A percentile compares a stretch with the other conserved stretches of the same genome.
Evolutionary conservation across 2,329 filamentous ascomycete species (phyloP).

Genomic region (Cladosporium sp.): DNA sequence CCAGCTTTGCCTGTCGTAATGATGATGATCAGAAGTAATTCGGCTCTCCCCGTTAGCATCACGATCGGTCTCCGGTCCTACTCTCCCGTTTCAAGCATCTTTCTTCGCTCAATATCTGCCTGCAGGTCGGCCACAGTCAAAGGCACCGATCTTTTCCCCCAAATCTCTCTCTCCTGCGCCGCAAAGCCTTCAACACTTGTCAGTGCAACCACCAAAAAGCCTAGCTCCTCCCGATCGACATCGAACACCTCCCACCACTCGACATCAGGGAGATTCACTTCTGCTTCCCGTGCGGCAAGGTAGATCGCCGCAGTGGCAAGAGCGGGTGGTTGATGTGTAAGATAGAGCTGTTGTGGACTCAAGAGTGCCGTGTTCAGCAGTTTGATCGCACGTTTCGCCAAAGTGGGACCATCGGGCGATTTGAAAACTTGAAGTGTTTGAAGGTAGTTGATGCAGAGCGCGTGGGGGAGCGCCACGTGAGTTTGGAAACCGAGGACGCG

Average conservation of each 20-base stretch:
- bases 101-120: slow-evolving; percentile 55
- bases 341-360: slow-evolving; percentile 81
- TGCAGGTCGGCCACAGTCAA: slow-evolving; percentile 57
- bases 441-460: slow-evolving; percentile 84
- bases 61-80: neutral
- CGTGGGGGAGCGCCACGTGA: slow-evolving; percentile 79
- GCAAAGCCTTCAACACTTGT: slow-evolving; percentile 72
- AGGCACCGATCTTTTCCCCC: slow-evolving; percentile 50
- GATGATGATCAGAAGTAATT: too few relatives aligned
- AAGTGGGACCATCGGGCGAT: slow-evolving; percentile 40
- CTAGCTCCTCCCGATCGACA: slow-evolving; percentile 87
- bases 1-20: too few relatives aligned
- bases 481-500: slow-evolving; percentile 74
- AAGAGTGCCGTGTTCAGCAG: slow-evolving; percentile 84
- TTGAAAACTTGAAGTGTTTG: slow-evolving; percentile 73
- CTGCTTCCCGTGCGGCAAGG: slow-evolving; percentile 73
- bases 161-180: slow-evolving; percentile 53
- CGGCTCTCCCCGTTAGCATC: neutral
- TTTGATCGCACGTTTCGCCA: slow-evolving; percentile 64
- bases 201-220: slow-evolving; percentile 85
- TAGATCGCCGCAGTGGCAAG: slow-evolving; percentile 88
- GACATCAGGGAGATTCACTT: slow-evolving; percentile 72
- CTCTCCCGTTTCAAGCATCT: slow-evolving; percentile 30
- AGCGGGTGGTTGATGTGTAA: slow-evolving; percentile 84
- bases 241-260: slow-evolving; percentile 99